phyloP scores from a whole-genome alignment of 2,329 filamentous ascomycete genomes.

The Graphiopsis chlorocephala region DNA sequence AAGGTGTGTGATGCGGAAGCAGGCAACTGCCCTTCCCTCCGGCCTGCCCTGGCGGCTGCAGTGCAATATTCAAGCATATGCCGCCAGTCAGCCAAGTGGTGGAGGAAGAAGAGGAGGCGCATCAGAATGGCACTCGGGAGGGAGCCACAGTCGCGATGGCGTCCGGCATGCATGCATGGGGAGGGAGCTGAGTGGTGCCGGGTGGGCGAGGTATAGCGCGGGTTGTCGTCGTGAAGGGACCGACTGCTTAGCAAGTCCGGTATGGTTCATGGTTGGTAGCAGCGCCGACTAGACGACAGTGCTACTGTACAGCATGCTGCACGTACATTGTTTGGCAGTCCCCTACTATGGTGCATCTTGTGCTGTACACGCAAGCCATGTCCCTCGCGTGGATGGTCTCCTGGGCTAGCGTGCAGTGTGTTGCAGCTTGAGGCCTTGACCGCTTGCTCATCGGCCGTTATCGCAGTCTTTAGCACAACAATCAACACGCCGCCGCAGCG shows the following conservation, averaged over 20 bases:
- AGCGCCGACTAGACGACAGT: not conserved
- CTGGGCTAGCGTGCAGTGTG: conserved; percentile 1
- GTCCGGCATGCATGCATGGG: not conserved
- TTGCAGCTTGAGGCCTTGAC: not conserved
- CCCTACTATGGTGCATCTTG: not conserved
- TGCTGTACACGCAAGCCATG: not conserved
- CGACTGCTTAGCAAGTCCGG: not conserved
- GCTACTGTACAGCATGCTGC: conserved; percentile 1
- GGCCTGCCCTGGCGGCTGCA: not conserved
- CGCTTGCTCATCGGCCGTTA: not conserved
- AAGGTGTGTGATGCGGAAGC: not conserved
- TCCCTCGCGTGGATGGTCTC: not conserved
- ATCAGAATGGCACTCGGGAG: not conserved
- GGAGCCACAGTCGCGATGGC: conserved; percentile 9
- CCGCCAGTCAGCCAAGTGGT: conserved; percentile 5
- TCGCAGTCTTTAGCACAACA: not conserved
- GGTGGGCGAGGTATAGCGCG: not conserved
- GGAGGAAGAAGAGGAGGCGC: not conserved
- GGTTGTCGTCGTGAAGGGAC: not conserved
- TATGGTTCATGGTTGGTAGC: not conserved
- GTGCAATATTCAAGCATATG: conserved; percentile 7
- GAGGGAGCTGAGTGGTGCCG: not conserved
- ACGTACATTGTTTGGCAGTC: not conserved
- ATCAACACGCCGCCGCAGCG: not conserved
- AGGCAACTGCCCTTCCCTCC: not conserved